Evolutionary conservation across 2,329 filamentous ascomycete species (phyloP), one percentile per base, ranked within the genome.

Genomic region (Cercospora beticola): DNA sequence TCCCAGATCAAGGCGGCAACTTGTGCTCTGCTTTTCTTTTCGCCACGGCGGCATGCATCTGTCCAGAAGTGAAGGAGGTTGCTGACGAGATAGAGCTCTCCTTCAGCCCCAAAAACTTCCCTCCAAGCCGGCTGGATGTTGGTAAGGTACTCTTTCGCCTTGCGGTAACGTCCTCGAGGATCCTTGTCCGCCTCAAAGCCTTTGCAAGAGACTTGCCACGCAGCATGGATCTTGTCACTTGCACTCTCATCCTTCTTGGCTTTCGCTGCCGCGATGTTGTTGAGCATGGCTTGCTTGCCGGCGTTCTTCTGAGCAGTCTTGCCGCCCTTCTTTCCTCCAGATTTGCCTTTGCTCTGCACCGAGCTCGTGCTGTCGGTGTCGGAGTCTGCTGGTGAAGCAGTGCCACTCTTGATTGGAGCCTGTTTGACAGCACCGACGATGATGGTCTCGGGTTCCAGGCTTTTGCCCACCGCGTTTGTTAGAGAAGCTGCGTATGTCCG

Each of bases 401-500:
- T 68, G 12, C 62, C 67, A 26, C 67, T 36, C 62, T 75, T 76
- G 18, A 46, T 59, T 16, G 68, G 68, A 5, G 62, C 62, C 43
- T 70, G 69, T 26, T 65, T 72, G 1, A 71, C 62, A 5, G 72
- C 73, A 28, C 75, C 75, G 21, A 86, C 83, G 1, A 89, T 85
- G 60, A 92, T 86, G 4, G 82, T 86, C 75, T 92, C 89, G 0
- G 89, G 89, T 26, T 90, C 83, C 5, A 92, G 82, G 2, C 81
- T 81, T 71, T 88, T 90, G 3, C 89, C 89, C 1, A 84, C 82
- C 0, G 87, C 83, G 66, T 88, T 89, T 0, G 89, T 91, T 58
- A 93, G 81, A 77, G 89, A 92, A 12, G 88, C 89, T 1, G 91
- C 89, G 76, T 93, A 93, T 1, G 84, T 82, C 30, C 85, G 84